Evolutionary conservation across 768 basidiomycete species (phyloP), one percentile per base, ranked within the genome.

Genomic region (Calocera viscosa): DNA sequence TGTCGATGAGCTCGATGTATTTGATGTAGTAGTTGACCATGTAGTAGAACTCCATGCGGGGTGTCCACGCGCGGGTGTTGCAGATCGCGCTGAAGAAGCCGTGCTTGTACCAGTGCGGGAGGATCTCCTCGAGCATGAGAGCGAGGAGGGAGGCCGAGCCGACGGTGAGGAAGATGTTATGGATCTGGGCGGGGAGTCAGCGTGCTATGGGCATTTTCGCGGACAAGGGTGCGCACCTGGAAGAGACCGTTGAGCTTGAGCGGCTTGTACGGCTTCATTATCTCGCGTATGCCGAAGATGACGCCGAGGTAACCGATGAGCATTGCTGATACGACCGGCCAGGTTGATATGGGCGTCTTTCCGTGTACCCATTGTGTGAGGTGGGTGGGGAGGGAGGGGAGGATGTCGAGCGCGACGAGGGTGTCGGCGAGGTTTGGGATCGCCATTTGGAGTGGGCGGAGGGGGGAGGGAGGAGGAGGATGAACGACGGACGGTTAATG

Each of bases 1-100:
- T 99, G 80, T 98, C 96, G 70, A 95, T 76, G 68, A 98, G 85
- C 78, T 99, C 96, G 70, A 96, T 79, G 77, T 97, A 98, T 76
- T 97, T 97, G 85, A 96, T 91, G 78, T 88, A 94, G 80, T 98
- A 99, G 81, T 99, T 99, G 81, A 97, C 82, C 82, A 98, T 93
- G 81, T 99, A 98, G 81, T 91, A 97, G 74, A 94, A 88, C 79
- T 97, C 90, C 76, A 97, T 73, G 72, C 95, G 94, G 70, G 86
- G 81, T 43, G 95, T 94, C 92, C 92, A 99, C 66, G 93, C 85
- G 1, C 77, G 73, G 30, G 81, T 80, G 67, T 82, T 76, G 77
- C 96, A 99, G 70, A 98, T 85, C 38, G 87, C 85, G 73, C 84
- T 79, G 78, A 87, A 92, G 34, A 86, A 67, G 49, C 89, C 88